These are phyloP conservation scores for Cryptococcus sp. DNA, from an alignment of 1,284 basidiomycete species.

Conservation along the genomic window DNA sequence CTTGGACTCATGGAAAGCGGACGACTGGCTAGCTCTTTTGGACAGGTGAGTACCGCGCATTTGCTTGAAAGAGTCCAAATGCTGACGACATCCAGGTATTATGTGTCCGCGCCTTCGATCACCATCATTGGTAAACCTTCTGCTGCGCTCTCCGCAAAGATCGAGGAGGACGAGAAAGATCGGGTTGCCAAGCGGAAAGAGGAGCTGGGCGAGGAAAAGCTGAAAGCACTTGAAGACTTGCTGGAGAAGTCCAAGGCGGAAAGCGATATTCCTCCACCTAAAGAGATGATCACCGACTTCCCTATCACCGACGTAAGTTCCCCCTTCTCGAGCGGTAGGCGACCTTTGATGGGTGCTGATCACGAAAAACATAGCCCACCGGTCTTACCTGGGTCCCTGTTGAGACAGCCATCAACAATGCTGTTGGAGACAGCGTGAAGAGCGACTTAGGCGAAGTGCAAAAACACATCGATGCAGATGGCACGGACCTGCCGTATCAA, in stretches of 20 bases:
- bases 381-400: constrained; percentile 95
- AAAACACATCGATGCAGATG: constrained; percentile 71
- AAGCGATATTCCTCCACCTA: constrained; percentile 81
- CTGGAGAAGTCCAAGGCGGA: constrained; percentile 83
- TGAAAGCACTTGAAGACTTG: constrained; percentile 68
- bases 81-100: constrained; percentile 62
- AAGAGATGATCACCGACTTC: constrained; percentile 77
- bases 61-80: not conserved
- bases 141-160: constrained; percentile 73
- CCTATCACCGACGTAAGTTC: constrained; percentile 70
- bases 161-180: constrained; percentile 79
- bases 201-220: constrained; percentile 75
- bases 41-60: constrained; percentile 62
- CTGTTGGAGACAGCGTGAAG: constrained; percentile 22
- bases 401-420: constrained; percentile 60
- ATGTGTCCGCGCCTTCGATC: constrained; percentile 68
- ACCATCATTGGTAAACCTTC: constrained; percentile 87
- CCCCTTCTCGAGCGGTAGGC: not conserved
- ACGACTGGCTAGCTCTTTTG: constrained; percentile 80
- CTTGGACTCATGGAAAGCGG: constrained; percentile 69
- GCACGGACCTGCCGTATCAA: constrained; percentile 75
- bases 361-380: constrained; percentile 56
- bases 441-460: constrained; percentile 56
- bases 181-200: constrained; percentile 71
- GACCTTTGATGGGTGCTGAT: not conserved